Conservation (phyloP, 805 yeast species). For the Kodamaea lidongshanica region DNA sequence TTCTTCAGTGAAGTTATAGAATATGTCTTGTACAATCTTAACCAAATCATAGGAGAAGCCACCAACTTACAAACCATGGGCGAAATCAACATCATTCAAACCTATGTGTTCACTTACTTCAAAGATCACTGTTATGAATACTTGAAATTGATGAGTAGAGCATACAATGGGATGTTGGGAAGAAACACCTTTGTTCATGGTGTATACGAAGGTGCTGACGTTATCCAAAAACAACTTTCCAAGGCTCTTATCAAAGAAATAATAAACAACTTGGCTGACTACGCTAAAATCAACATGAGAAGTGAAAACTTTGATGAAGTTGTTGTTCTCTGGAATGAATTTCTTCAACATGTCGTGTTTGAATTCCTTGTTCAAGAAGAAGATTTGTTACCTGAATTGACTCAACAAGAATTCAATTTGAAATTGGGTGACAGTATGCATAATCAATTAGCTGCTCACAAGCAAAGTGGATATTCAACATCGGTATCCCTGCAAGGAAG, state of each 20-base stretch:
- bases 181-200: conserved; percentile 2
- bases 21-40: conserved; percentile 16
- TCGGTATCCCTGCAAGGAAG: not conserved
- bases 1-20: conserved; percentile 21
- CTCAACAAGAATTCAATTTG: too few relatives aligned
- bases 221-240: conserved; percentile 11
- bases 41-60: conserved; percentile 9
- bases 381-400: too few relatives aligned
- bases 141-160: conserved; percentile 15
- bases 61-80: conserved; percentile 4
- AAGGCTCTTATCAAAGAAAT: conserved; percentile 12
- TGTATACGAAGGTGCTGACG: conserved; percentile 7
- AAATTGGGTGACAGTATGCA: too few relatives aligned
- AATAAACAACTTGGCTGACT: conserved; percentile 13
- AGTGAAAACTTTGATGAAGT: conserved; percentile 8
- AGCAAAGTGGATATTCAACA: not conserved
- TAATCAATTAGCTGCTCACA: too few relatives aligned
- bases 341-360: conserved; percentile 14
- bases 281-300: conserved; percentile 6
- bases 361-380: conserved; percentile 8
- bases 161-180: conserved; percentile 11
- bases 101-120: conserved; percentile 16
- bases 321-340: conserved; percentile 17
- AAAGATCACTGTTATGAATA: conserved; percentile 18
- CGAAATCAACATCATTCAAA: conserved; percentile 8